Evolutionary conservation across 2,329 filamentous ascomycete species (phyloP).

Genomic region (Helminthosporium solani): DNA sequence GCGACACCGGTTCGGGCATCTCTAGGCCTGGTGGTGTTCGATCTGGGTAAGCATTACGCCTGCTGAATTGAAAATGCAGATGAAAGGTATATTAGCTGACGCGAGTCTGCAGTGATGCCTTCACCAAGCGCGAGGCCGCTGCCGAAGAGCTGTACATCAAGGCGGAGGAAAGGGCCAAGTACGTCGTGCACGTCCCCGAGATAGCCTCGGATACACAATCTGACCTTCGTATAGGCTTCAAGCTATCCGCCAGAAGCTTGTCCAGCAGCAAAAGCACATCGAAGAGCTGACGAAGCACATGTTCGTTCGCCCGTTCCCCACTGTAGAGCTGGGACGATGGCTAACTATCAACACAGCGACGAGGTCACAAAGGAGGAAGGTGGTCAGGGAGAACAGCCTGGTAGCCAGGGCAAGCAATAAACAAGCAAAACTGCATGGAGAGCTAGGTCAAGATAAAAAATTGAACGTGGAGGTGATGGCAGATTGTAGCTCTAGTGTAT

Average conservation of each 20-base stretch:
- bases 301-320: conserved; percentile 53
- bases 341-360: conserved; percentile 57
- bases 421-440: background rate
- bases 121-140: conserved; percentile 88
- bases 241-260: conserved; percentile 68
- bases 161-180: conserved; percentile 86
- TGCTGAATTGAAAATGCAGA: too few species aligned
- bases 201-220: conserved; percentile 4
- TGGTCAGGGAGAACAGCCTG: conserved; percentile 64
- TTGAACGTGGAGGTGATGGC: background rate
- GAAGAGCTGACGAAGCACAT: conserved; percentile 84
- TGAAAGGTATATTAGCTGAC: conserved; percentile 16
- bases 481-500: background rate
- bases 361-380: conserved; percentile 72
- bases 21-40: conserved; percentile 45
- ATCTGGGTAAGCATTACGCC: conserved; percentile 31
- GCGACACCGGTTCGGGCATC: conserved; percentile 47
- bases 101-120: conserved; percentile 68
- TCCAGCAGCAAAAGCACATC: conserved; percentile 78
- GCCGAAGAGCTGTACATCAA: conserved; percentile 82
- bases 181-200: conserved; percentile 15
- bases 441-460: background rate
- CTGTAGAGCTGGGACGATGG: background rate
- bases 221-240: conserved; percentile 55
- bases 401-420: conserved; percentile 1